These are phyloP conservation scores for Carallia pectinifolia DNA, from an alignment of 345 rosid genomes.

Conservation along the genomic window DNA sequence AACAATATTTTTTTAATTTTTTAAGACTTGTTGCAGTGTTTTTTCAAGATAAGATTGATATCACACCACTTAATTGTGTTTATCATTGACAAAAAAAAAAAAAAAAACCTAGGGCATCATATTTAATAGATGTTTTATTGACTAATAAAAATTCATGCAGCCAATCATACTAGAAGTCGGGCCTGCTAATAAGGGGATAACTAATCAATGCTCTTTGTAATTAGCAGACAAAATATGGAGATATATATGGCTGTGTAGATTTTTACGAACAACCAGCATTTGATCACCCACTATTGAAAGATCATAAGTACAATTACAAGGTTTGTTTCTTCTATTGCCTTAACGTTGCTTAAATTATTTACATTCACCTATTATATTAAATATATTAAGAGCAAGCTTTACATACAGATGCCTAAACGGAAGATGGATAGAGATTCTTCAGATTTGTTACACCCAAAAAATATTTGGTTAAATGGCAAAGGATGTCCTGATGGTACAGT, in stretches of 20 bases:
- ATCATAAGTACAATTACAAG: neutral
- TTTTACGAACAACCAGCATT: slow-evolving; percentile 23
- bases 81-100: no score
- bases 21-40: no score
- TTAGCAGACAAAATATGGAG: slow-evolving; percentile 14
- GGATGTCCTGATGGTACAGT: slow-evolving; percentile 42
- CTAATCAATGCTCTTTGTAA: neutral
- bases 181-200: neutral
- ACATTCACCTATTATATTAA: neutral
- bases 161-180: neutral
- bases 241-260: slow-evolving; percentile 13
- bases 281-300: slow-evolving; percentile 14
- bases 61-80: no score
- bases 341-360: neutral
- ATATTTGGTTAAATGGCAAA: slow-evolving; percentile 1
- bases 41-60: no score
- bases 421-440: neutral
- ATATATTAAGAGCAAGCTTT: neutral
- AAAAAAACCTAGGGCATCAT: no score
- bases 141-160: neutral
- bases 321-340: neutral
- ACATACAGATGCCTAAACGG: neutral
- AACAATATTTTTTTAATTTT: no score
- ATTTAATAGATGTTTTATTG: no score
- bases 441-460: neutral